Conservation (phyloP, 768 basidiomycete species). For the Suillus subluteus region DNA sequence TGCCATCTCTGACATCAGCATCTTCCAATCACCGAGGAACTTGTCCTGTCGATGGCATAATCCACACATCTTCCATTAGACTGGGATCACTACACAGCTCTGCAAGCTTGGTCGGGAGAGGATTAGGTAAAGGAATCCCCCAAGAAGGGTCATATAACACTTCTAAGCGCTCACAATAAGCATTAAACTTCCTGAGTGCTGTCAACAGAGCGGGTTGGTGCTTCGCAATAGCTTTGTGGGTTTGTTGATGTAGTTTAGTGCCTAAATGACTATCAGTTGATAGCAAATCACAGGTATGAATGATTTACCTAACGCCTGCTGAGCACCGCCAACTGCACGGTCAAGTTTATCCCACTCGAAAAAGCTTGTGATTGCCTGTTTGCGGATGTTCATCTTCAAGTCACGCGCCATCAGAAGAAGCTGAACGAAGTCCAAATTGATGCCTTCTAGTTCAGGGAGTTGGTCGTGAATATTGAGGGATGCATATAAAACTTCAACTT, state of each 20-base stretch:
- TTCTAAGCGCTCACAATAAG: not conserved
- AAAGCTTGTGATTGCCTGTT: conserved; percentile 37
- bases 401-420: conserved; percentile 39
- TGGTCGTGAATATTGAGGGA: conserved; percentile 37
- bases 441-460: conserved; percentile 37
- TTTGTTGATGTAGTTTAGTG: conserved; percentile 37
- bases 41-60: conserved; percentile 17
- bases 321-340: conserved; percentile 34
- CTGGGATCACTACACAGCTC: conserved; percentile 10
- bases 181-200: not conserved
- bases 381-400: conserved; percentile 43
- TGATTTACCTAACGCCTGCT: conserved; percentile 25
- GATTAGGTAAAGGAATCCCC: not conserved
- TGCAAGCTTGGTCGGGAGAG: conserved; percentile 2
- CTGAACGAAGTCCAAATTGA: conserved; percentile 34
- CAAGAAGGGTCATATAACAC: not conserved
- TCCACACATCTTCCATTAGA: conserved; percentile 45
- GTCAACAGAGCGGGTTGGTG: conserved; percentile 28
- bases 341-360: conserved; percentile 42
- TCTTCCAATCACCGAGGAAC: conserved; percentile 39
- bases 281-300: not conserved
- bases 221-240: conserved; percentile 31
- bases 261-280: conserved; percentile 11
- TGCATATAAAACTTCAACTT: conserved; percentile 37
- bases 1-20: conserved; percentile 31